Evolutionary conservation across 2,329 filamentous ascomycete genomes (phyloP).

Genomic region (Lithohypha guttulata): DNA sequence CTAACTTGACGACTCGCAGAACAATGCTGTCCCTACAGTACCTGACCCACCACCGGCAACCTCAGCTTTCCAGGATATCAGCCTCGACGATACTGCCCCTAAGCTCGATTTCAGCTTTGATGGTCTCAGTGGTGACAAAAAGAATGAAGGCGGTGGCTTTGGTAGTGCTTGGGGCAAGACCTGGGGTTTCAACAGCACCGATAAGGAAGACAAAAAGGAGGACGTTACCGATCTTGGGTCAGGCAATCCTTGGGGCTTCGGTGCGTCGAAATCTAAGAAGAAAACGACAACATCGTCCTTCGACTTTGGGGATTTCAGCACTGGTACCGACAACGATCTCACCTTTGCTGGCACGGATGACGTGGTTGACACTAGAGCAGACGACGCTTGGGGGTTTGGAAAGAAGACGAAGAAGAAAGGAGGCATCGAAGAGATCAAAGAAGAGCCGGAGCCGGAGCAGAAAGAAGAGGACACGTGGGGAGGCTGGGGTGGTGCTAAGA

Average conservation of each 20-base stretch:
- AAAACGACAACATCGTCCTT: slow-evolving; percentile 30
- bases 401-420: slow-evolving; percentile 40
- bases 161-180: slow-evolving; percentile 52
- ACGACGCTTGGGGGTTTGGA: slow-evolving; percentile 35
- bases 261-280: slow-evolving; percentile 29
- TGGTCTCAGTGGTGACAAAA: slow-evolving; percentile 31
- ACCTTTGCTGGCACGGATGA: slow-evolving; percentile 34
- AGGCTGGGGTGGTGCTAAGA: slow-evolving; percentile 21
- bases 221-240: slow-evolving; percentile 20
- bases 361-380: slow-evolving; percentile 32
- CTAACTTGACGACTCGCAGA: slow-evolving; percentile 13
- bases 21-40: slow-evolving; percentile 26
- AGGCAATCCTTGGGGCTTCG: slow-evolving; percentile 32
- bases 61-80: slow-evolving; percentile 58
- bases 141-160: slow-evolving; percentile 30
- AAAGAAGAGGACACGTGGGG: slow-evolving; percentile 27
- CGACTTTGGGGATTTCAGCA: slow-evolving; percentile 35
- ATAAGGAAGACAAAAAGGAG: slow-evolving; percentile 23
- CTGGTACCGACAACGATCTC: slow-evolving; percentile 28
- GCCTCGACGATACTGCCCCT: slow-evolving; percentile 50
- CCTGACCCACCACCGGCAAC: slow-evolving; percentile 27
- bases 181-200: slow-evolving; percentile 40
- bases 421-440: slow-evolving; percentile 28
- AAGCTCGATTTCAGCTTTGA: slow-evolving; percentile 48
- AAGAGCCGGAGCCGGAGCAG: slow-evolving; percentile 20